A percentile compares a stretch with the other conserved stretches of the same genome.
Conservation (phyloP, 148 eudicot species). For the Silene uniflora region DNA sequence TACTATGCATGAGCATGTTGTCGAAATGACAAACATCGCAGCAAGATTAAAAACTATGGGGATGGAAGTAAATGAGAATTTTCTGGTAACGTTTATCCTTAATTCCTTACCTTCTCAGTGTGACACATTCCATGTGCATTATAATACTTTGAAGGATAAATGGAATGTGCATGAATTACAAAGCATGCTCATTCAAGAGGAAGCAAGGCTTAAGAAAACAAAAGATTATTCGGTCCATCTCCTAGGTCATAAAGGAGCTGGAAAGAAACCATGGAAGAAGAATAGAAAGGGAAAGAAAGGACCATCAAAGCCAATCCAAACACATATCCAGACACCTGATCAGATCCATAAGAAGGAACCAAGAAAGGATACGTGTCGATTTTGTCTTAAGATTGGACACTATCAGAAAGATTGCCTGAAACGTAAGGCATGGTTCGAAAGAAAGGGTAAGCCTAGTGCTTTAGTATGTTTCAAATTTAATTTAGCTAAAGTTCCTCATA, state of each 20-base stretch:
- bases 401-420: neutral
- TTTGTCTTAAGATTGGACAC: neutral
- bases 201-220: neutral
- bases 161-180: slow-evolving; percentile 6
- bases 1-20: neutral
- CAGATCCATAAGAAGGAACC: neutral
- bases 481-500: slow-evolving; percentile 5
- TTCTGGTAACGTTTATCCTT: neutral
- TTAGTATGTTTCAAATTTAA: slow-evolving; percentile 1
- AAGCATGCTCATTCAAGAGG: slow-evolving; percentile 6
- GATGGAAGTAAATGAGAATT: slow-evolving; percentile 1
- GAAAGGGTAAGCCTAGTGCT: neutral
- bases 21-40: slow-evolving; percentile 2
- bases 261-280: neutral
- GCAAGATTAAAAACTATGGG: neutral
- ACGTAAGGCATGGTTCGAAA: slow-evolving; percentile 5
- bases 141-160: slow-evolving; percentile 9
- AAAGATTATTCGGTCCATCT: neutral
- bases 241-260: slow-evolving; percentile 1
- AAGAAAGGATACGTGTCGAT: neutral
- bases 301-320: neutral
- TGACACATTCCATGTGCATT: neutral
- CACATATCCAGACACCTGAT: neutral
- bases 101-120: slow-evolving; percentile 1
- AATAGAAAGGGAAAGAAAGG: neutral